Conservation (phyloP, 2,329 filamentous ascomycete genomes). For the Fusarium verticillioides region DNA sequence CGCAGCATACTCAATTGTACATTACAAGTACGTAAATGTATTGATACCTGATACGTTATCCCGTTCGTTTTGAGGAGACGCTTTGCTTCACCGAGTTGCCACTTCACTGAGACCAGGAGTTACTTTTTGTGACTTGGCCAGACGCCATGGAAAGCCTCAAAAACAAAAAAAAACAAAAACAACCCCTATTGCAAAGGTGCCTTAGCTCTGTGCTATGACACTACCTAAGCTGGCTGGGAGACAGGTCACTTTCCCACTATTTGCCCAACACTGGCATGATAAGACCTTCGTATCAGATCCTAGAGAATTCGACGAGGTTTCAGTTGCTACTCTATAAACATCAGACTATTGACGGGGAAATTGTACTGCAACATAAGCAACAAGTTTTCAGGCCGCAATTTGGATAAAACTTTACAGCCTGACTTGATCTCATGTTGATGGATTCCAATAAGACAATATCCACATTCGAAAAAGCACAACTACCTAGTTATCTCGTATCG, state of each 20-base stretch:
- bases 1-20: neutral
- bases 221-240: neutral
- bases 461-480: neutral
- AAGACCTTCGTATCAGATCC: neutral
- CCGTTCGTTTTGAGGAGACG: neutral
- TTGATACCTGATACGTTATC: neutral
- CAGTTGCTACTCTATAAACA: neutral
- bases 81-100: neutral
- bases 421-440: neutral
- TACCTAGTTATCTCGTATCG: neutral
- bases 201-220: neutral
- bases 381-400: neutral
- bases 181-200: neutral
- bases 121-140: neutral
- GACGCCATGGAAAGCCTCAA: neutral
- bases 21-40: neutral
- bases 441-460: neutral
- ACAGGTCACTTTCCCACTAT: neutral
- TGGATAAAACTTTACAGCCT: neutral
- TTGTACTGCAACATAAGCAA: neutral
- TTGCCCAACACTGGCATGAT: neutral
- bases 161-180: neutral
- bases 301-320: neutral
- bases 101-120: neutral
- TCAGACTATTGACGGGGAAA: neutral